Percentiles rank a stretch among this genome's conserved stretches.
These are phyloP conservation scores for Bryoglossum gracile DNA, from an alignment of 495 filamentous ascomycete genomes.

Conservation along the genomic window DNA sequence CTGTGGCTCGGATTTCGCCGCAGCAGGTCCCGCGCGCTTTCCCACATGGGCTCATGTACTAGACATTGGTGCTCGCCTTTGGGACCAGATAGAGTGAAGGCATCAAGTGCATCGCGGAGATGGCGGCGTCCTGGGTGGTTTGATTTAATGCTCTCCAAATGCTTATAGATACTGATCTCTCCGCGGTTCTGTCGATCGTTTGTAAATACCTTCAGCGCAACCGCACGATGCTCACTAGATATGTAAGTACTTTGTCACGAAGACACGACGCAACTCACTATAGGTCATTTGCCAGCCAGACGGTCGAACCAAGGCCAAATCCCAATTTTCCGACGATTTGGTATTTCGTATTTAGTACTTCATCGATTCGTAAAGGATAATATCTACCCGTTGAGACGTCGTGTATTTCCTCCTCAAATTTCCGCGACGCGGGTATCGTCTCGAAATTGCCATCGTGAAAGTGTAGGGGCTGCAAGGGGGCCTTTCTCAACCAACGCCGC, in stretches of 20 bases:
- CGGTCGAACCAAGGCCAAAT: constrained; percentile 37
- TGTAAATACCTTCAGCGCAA: constrained; percentile 3
- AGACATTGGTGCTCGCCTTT: constrained; percentile 13
- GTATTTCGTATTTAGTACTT: constrained; percentile 33
- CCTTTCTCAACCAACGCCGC: too few species aligned
- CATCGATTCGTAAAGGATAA: constrained; percentile 37
- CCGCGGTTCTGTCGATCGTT: constrained; percentile 1
- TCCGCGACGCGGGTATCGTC: too few species aligned
- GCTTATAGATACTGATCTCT: constrained; percentile 14
- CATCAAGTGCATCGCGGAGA: constrained; percentile 6
- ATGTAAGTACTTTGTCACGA: background rate
- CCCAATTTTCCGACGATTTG: constrained; percentile 40
- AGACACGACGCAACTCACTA: constrained; percentile 7
- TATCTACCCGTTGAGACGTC: too few species aligned
- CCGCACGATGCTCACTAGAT: constrained; percentile 1
- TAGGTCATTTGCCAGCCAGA: constrained; percentile 42
- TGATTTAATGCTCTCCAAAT: constrained; percentile 4
- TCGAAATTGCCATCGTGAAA: too few species aligned
- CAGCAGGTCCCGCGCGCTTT: constrained; percentile 8
- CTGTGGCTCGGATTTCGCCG: background rate
- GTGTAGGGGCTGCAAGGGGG: too few species aligned
- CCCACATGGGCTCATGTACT: constrained; percentile 8
- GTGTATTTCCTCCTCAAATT: too few species aligned
- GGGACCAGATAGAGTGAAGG: constrained; percentile 9
- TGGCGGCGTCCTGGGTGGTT: constrained; percentile 7